Evolutionary conservation across 129 eudicot species (phyloP).

Genomic region (Tanacetum coccineum): DNA sequence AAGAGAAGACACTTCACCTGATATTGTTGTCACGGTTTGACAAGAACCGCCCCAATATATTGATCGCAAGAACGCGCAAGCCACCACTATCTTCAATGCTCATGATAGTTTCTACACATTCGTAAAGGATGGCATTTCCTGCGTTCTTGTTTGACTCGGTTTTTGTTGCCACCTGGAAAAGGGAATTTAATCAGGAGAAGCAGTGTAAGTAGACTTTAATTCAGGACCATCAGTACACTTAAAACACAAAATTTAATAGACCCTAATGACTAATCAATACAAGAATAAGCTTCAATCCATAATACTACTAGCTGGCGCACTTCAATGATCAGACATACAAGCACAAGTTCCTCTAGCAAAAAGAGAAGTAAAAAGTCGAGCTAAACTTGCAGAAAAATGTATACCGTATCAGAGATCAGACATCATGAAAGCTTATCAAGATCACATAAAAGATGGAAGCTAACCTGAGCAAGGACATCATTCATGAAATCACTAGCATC

Average conservation of each 20-base stretch:
- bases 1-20: conserved; percentile 46
- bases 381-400: conserved; percentile 9
- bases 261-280: neutral
- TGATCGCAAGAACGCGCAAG: conserved; percentile 94
- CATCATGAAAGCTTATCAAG: conserved; percentile 11
- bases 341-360: conserved; percentile 12
- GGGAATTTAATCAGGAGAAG: conserved; percentile 25
- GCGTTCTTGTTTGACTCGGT: conserved; percentile 97
- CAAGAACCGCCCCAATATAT: conserved; percentile 95
- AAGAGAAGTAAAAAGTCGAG: conserved; percentile 1
- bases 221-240: neutral
- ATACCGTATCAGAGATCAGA: conserved; percentile 1
- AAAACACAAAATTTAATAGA: neutral
- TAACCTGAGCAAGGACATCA: conserved; percentile 92
- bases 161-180: conserved; percentile 87
- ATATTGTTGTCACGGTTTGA: conserved; percentile 98
- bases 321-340: conserved; percentile 1
- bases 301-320: conserved; percentile 14
- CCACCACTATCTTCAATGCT: conserved; percentile 96
- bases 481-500: conserved; percentile 99
- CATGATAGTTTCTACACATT: conserved; percentile 96
- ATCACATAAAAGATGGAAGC: conserved; percentile 22
- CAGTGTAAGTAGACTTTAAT: conserved; percentile 21
- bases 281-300: conserved; percentile 5
- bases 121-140: conserved; percentile 97